Base-by-base conservation (phyloP, 495 filamentous ascomycete genomes). In the Penicillium psychrofluorescens region DNA sequence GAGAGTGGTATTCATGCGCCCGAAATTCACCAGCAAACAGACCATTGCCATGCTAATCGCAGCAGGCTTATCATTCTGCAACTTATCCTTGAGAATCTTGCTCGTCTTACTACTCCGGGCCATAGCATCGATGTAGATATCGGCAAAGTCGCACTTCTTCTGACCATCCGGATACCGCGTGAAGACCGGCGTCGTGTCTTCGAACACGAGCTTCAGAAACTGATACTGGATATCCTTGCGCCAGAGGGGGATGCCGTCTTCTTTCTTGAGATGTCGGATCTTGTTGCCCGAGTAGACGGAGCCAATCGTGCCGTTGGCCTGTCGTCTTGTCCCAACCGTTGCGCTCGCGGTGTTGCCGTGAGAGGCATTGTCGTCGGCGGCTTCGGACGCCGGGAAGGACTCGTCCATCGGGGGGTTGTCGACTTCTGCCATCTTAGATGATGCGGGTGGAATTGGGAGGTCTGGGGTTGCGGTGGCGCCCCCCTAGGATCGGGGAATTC, bases 41-140 rank as follows among this genome's bases (percentile, higher is more conserved):
- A 98, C 89, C 92, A 98, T 98, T 8, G 92, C 92, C 94, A 98
- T 98, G 57, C 86, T 88, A 60, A 95, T 85, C 28, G 94, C 92
- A 35, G 88, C 89, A 44, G 85, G 80, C 53, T 88, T 84, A 61
- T 97, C 92, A 55, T 80, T 91, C 55, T 95, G 80, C 51, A 98
- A 77, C 72, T 98, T 98, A 54, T 98, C 92, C 59, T 94, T 86
- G 40, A 98, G 74, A 46, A 98, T 94, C 66, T 97, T 96, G 68
- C 92, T 97, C 28, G 90, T 96, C 72, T 98, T 98, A 76, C 88
- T 96, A 64, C 92, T 98, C 66, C 88, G 77, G 7, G 94, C 90
- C 92, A 98, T 98, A 35, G 91, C 88, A 64, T 97, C 90, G 58
- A 98, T 88, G 66, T 98, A 98, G 38, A 97, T 77, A 64, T 98